phyloP scores from a whole-genome alignment of 257 asterid genomes.

The Solanum ossicruentum region DNA sequence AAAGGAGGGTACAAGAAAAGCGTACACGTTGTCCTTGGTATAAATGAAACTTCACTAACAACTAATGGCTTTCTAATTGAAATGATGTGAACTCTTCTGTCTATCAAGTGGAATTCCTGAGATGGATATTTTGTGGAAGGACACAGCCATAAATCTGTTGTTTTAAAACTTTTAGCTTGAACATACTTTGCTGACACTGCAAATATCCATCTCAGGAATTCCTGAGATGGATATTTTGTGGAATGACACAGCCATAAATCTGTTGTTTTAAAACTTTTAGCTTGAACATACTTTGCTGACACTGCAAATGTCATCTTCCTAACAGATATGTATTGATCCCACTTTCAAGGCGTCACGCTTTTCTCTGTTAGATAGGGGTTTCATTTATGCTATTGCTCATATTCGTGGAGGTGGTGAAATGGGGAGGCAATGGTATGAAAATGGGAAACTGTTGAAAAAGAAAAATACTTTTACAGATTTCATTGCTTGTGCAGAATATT shows the following conservation, averaged over 20 bases:
- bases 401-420: conserved; percentile 99
- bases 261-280: not conserved
- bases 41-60: not conserved
- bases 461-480: conserved; percentile 89
- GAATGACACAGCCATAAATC: not conserved
- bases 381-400: conserved; percentile 68
- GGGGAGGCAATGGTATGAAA: conserved; percentile 98
- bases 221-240: not conserved
- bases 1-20: not conserved
- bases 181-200: not conserved
- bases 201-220: not conserved
- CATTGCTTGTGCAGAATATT: conserved; percentile 70
- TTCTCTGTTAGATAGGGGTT: conserved; percentile 86
- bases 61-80: not conserved
- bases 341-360: conserved; percentile 63
- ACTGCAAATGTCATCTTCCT: not conserved
- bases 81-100: not conserved
- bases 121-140: not conserved
- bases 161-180: not conserved
- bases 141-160: not conserved
- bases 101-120: not conserved
- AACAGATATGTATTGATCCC: conserved; percentile 77
- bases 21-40: not conserved
- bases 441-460: conserved; percentile 82
- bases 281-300: not conserved